Conservation (phyloP, 169 alveolate species). For the Eimeria acervulina region DNA sequence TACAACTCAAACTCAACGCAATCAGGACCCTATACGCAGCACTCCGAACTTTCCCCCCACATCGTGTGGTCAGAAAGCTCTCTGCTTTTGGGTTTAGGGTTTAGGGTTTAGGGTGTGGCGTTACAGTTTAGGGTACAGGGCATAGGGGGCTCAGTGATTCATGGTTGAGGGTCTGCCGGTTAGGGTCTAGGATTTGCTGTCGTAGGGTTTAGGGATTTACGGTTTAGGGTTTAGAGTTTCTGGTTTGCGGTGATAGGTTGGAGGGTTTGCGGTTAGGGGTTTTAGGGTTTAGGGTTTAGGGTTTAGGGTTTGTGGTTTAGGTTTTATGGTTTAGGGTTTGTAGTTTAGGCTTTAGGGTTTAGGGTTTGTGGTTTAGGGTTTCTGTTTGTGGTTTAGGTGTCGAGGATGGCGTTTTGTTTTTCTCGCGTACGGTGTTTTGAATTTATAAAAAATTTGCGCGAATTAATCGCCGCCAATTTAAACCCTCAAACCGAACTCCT, state of each 20-base stretch:
- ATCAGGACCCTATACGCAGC: slow-evolving; percentile 57
- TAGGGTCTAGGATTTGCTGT: not conserved
- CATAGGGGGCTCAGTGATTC: too few species aligned
- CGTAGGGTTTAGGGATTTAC: too few species aligned
- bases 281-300: not conserved
- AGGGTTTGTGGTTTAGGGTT: not conserved
- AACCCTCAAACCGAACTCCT: not conserved
- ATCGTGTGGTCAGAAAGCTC: slow-evolving; percentile 75
- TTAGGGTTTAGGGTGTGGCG: not conserved
- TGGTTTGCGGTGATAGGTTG: too few species aligned
- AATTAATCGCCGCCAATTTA: not conserved
- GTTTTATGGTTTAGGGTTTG: not conserved
- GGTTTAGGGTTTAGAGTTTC: not conserved
- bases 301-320: not conserved
- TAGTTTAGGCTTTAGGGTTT: too few species aligned
- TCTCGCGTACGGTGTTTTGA: slow-evolving; percentile 6
- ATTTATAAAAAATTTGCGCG: not conserved
- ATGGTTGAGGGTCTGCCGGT: not conserved
- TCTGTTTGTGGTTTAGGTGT: slow-evolving; percentile 1
- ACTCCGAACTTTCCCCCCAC: slow-evolving; percentile 81
- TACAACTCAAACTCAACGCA: slow-evolving; percentile 31
- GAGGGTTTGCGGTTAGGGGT: not conserved
- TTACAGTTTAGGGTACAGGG: too few species aligned
- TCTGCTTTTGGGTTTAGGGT: not conserved
- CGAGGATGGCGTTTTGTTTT: slow-evolving; percentile 30